phyloP scores from a whole-genome alignment of 2,329 filamentous ascomycete species.

The Neonectria hederae region DNA sequence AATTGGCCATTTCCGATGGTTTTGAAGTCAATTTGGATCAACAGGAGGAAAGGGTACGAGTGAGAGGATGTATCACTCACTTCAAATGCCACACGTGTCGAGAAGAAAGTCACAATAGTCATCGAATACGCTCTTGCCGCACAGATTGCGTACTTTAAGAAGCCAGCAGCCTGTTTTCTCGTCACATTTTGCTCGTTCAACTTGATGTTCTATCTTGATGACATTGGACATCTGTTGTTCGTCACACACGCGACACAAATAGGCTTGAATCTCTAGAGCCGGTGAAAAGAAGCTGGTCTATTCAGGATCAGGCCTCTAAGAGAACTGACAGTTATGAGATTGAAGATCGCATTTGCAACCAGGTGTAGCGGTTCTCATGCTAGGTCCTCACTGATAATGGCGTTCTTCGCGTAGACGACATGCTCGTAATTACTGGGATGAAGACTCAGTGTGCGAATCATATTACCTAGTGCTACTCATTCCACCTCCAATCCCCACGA shows the following conservation, averaged over 20 bases:
- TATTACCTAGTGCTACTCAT: slow-evolving; percentile 22
- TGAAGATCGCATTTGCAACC: slow-evolving; percentile 26
- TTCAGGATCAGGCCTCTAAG: slow-evolving; percentile 17
- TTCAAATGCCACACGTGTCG: slow-evolving; percentile 19
- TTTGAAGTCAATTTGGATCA: background rate
- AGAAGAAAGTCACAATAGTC: slow-evolving; percentile 18
- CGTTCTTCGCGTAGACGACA: slow-evolving; percentile 25
- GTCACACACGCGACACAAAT: slow-evolving; percentile 13
- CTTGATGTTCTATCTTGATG: slow-evolving; percentile 16
- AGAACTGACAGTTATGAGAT: slow-evolving; percentile 27
- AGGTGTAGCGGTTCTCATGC: slow-evolving; percentile 25
- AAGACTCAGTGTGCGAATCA: slow-evolving; percentile 12
- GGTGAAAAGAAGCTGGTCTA: slow-evolving; percentile 18
- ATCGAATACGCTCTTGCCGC: background rate
- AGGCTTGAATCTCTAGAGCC: slow-evolving; percentile 13
- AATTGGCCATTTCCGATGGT: slow-evolving; percentile 25
- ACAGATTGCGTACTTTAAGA: slow-evolving; percentile 5
- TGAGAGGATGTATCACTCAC: background rate
- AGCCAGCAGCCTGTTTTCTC: slow-evolving; percentile 1
- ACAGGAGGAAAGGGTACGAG: background rate
- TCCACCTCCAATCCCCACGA: slow-evolving; percentile 18
- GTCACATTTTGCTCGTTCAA: slow-evolving; percentile 12
- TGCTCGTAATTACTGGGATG: slow-evolving; percentile 16
- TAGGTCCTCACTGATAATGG: slow-evolving; percentile 20
- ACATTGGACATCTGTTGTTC: slow-evolving; percentile 8